phyloP scores from a whole-genome alignment of 2,329 filamentous ascomycete species.

The Neoscytalidium dimidiatum region DNA sequence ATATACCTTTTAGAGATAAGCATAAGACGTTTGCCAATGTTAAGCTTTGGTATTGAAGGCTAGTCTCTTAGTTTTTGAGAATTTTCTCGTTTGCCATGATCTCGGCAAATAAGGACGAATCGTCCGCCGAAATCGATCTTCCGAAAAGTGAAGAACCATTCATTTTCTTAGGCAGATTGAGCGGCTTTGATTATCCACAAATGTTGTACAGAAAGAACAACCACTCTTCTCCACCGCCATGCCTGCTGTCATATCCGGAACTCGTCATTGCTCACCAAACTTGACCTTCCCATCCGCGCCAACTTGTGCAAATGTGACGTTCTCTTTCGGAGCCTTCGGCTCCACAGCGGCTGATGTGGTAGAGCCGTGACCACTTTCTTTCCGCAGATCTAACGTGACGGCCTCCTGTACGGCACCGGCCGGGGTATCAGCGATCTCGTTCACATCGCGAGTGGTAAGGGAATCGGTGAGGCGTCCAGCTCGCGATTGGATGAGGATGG shows the following conservation, averaged over 20 bases:
- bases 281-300: slow-evolving; percentile 21
- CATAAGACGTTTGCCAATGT: too few species aligned
- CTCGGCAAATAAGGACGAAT: too few species aligned
- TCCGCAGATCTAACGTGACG: slow-evolving; percentile 46
- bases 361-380: slow-evolving; percentile 28
- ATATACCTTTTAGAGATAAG: too few species aligned
- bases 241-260: background rate
- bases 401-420: slow-evolving; percentile 68
- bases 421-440: slow-evolving; percentile 84
- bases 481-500: slow-evolving; percentile 85
- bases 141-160: too few species aligned
- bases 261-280: slow-evolving; percentile 6
- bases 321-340: background rate
- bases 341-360: background rate
- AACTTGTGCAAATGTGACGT: slow-evolving; percentile 13
- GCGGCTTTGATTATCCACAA: too few species aligned
- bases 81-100: too few species aligned
- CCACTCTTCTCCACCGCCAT: background rate
- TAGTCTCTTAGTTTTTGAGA: too few species aligned
- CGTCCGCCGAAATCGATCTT: too few species aligned
- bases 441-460: slow-evolving; percentile 75
- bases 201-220: background rate
- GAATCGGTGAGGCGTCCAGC: slow-evolving; percentile 76
- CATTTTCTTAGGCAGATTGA: too few species aligned
- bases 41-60: too few species aligned